A percentile compares a stretch with the other conserved stretches of the same genome.
phyloP scores from a whole-genome alignment of 2,329 filamentous ascomycete species.

The Beauveria asiatica region DNA sequence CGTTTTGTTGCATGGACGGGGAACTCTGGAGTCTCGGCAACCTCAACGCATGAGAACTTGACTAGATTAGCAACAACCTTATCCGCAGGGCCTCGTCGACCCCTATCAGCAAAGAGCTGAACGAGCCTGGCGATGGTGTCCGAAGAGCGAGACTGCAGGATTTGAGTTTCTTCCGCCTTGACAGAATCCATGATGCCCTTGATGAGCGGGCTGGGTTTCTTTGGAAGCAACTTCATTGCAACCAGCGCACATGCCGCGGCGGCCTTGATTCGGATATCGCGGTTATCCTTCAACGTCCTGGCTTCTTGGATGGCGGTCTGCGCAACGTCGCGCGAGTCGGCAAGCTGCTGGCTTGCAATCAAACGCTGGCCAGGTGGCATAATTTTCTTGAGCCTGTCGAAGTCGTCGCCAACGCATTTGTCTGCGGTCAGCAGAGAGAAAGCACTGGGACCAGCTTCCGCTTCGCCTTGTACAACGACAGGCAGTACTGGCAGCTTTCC shows the following conservation, averaged over 20 bases:
- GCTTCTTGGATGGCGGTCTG: conserved; percentile 70
- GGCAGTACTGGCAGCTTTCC: conserved; percentile 71
- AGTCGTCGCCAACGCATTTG: conserved; percentile 78
- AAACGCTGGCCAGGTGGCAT: conserved; percentile 82
- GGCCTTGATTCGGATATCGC: conserved; percentile 79
- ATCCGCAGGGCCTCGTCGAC: conserved; percentile 78
- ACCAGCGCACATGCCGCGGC: conserved; percentile 82
- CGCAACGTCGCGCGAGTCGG: conserved; percentile 66
- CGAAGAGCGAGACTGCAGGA: conserved; percentile 80
- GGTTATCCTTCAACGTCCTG: conserved; percentile 65
- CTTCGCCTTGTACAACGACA: conserved; percentile 87
- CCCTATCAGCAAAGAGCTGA: conserved; percentile 72
- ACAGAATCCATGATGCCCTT: conserved; percentile 98
- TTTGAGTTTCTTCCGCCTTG: conserved; percentile 85
- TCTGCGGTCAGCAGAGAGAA: conserved; percentile 86
- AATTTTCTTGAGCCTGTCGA: conserved; percentile 78
- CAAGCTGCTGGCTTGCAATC: conserved; percentile 69
- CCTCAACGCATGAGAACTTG: conserved; percentile 97
- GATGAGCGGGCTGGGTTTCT: conserved; percentile 87
- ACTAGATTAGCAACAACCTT: conserved; percentile 94
- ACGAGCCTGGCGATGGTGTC: conserved; percentile 77
- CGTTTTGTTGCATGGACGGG: conserved; percentile 71
- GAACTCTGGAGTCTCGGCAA: conserved; percentile 94
- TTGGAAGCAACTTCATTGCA: conserved; percentile 78
- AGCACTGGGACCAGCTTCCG: conserved; percentile 82